phyloP scores from a whole-genome alignment of 2,329 filamentous ascomycete genomes.

The Penicillium sp. region DNA sequence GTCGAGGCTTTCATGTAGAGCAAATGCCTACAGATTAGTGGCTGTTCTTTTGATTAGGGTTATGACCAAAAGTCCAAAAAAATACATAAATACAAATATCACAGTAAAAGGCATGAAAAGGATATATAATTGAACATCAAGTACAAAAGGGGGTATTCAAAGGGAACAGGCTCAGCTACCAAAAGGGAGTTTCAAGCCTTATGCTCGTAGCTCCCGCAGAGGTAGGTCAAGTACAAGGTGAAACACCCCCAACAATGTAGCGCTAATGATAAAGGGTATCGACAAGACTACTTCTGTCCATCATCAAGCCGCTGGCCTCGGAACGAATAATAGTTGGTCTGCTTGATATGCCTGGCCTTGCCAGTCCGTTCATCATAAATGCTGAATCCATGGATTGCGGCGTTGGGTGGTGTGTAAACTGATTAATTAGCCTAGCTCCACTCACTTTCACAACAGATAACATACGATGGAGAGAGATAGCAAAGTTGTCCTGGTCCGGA shows the following conservation, averaged over 20 bases:
- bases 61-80: constrained; percentile 1
- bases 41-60: neutral
- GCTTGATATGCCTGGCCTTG: constrained; percentile 60
- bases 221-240: neutral
- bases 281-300: constrained; percentile 1
- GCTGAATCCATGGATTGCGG: constrained; percentile 70
- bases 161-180: neutral
- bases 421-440: constrained; percentile 1
- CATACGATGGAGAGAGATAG: constrained; percentile 71
- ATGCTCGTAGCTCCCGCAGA: neutral
- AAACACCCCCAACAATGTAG: neutral
- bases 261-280: neutral
- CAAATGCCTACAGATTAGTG: neutral
- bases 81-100: neutral
- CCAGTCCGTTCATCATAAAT: constrained; percentile 73
- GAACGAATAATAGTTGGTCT: constrained; percentile 64
- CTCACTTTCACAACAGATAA: constrained; percentile 9
- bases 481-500: constrained; percentile 59
- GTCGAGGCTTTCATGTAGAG: constrained; percentile 76
- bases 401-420: constrained; percentile 83
- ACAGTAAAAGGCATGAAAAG: neutral
- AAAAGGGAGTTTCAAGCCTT: neutral
- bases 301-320: constrained; percentile 33
- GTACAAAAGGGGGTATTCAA: neutral
- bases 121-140: neutral